Conservation (phyloP, 2,329 filamentous ascomycete genomes). For the Chrysosporium queenslandicum region DNA sequence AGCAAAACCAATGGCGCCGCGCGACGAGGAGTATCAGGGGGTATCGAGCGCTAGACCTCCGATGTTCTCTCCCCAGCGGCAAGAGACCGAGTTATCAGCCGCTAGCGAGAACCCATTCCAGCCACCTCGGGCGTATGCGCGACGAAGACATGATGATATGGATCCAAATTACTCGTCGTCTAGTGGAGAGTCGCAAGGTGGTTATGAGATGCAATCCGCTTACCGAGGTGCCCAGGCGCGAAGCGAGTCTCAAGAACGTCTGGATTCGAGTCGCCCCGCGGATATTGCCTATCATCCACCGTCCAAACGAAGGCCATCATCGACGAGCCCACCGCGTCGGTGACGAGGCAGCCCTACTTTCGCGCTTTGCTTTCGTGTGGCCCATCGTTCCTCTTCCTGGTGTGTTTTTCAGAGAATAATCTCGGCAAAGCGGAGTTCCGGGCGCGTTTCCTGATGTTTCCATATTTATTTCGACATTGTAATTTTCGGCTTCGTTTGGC, state of each 20-base stretch:
- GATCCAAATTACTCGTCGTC: constrained; percentile 12
- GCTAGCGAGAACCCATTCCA: constrained; percentile 12
- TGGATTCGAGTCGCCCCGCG: not conserved
- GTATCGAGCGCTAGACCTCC: constrained; percentile 7
- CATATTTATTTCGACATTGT: not conserved
- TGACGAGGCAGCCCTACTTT: too few relatives aligned
- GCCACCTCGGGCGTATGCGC: not conserved
- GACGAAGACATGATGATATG: not conserved
- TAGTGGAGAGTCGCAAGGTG: constrained; percentile 12
- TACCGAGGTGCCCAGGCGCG: constrained; percentile 3
- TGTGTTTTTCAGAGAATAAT: not conserved
- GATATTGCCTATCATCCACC: constrained; percentile 10
- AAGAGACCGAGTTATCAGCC: constrained; percentile 16
- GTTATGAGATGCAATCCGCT: constrained; percentile 15
- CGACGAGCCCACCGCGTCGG: constrained; percentile 3
- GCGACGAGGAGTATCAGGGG: constrained; percentile 22
- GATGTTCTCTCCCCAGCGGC: constrained; percentile 18
- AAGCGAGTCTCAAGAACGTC: constrained; percentile 6
- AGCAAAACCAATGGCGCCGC: constrained; percentile 25
- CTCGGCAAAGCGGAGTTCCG: not conserved
- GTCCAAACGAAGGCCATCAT: not conserved
- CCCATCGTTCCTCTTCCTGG: not conserved
- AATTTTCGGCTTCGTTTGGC: not conserved
- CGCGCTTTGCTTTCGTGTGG: too few relatives aligned
- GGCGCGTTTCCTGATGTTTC: not conserved